Evolutionary conservation across 345 rosid genomes (phyloP), one percentile per base, ranked within the genome.

Genomic region (Populus simonii): DNA sequence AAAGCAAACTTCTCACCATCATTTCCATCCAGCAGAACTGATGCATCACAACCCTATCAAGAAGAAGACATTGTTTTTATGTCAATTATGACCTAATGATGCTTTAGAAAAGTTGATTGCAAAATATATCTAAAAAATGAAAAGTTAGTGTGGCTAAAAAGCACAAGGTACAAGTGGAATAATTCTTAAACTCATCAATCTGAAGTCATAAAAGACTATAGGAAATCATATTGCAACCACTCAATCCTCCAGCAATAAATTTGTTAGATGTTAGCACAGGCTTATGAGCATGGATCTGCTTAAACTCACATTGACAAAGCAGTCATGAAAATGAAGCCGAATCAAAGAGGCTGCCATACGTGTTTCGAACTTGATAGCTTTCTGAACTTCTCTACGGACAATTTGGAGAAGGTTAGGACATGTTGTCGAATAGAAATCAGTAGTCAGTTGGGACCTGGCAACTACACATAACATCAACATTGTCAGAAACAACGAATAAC

Each of bases 281-380:
- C 51, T 3, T 47, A 15, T 47, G 18, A 47, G 51, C 53, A 15
- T 47, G 53, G 53, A 0, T 47, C 53, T 22, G 22, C 27, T 17
- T 17, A 2, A 23, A 79, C 92, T 53, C 74, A 92, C 94, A 80
- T 90, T 89, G 75, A 90, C 92, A 36, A 90, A 92, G 77, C 96
- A 92, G 80, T 92, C 96, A 29, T 92, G 91, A 80, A 90, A 90
- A 76, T 87, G 93, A 73, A 90, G 91, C 31, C 91, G 87, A 27
- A 84, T 71, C 78, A 92, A 83, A 41, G 97, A 92, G 78, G 92
- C 94, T 3, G 90, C 94, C 93, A 92, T 92, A 49, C 92, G 83
- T 23, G 7, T 87, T 73, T 92, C 97, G n/a, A 78, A 72, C 73
- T 76, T 89, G 66, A 90, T 51, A 49, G 94, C 97, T 18, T 65